Conservation (phyloP, 805 yeast species). For the Wickerhamiella bombiphila region DNA sequence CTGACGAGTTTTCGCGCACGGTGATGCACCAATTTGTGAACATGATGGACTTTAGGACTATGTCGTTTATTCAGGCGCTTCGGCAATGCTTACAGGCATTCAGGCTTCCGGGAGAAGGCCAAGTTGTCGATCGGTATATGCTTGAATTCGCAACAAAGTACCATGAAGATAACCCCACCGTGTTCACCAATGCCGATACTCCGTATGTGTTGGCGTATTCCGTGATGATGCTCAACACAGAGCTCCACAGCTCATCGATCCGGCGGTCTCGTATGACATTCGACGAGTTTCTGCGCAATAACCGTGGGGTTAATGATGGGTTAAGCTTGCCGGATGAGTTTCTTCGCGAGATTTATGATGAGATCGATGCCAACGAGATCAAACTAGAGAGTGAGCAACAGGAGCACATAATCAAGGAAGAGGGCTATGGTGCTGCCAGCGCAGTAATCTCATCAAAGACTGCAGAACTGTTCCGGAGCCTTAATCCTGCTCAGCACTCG, state of each 20-base stretch:
- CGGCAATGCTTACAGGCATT: slow-evolving; percentile 73
- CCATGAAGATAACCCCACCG: slow-evolving; percentile 66
- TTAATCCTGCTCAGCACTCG: slow-evolving; percentile 31
- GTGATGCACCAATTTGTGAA: slow-evolving; percentile 92
- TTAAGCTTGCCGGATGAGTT: slow-evolving; percentile 65
- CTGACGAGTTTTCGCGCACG: slow-evolving; percentile 57
- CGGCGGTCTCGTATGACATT: slow-evolving; percentile 69
- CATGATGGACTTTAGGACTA: slow-evolving; percentile 55
- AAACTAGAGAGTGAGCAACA: slow-evolving; percentile 87
- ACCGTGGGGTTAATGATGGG: slow-evolving; percentile 86
- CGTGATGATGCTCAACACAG: slow-evolving; percentile 85
- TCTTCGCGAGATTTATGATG: slow-evolving; percentile 54
- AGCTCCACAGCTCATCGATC: slow-evolving; percentile 78
- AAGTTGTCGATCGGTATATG: slow-evolving; percentile 93
- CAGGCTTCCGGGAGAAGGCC: slow-evolving; percentile 96
- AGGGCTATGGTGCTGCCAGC: slow-evolving; percentile 80
- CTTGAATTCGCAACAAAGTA: slow-evolving; percentile 90
- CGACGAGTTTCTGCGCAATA: slow-evolving; percentile 75
- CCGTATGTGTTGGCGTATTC: slow-evolving; percentile 89
- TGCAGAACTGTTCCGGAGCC: slow-evolving; percentile 58
- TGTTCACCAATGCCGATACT: slow-evolving; percentile 83
- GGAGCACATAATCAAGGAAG: slow-evolving; percentile 69
- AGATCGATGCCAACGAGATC: slow-evolving; percentile 73
- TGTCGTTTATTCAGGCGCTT: slow-evolving; percentile 71
- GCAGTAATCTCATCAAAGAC: slow-evolving; percentile 83